Evolutionary conservation across 2,329 filamentous ascomycete genomes (phyloP), one percentile per base, ranked within the genome.

Genomic region (Diaporthe eres): DNA sequence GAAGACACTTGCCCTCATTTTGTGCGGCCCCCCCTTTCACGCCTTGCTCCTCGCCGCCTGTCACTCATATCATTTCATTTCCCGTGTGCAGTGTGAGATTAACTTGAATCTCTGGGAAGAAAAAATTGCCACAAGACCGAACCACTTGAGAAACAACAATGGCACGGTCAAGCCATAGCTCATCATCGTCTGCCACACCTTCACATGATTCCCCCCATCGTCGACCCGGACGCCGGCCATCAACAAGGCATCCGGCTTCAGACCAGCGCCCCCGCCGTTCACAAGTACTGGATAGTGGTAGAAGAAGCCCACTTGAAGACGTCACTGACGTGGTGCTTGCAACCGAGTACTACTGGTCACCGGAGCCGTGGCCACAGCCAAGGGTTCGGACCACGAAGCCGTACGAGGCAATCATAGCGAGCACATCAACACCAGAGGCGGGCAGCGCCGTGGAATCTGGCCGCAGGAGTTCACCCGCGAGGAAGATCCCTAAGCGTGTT

Each of bases 261-360:
- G 6, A 60, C 13, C 47, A 51, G 12, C 51, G 25, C 25, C 65
- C 49, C 9, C 60, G 47, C 31, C n/a, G 49, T 5, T 39, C 60
- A 65, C 15, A 4, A 8, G 9, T 53, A 47, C 31, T 31, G n/a
- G 60, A 28, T 6, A 31, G 22, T 39, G 72, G 42, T 49, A 51
- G 55, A 19, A 53, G 47, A 13, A 63, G 34, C 15, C 44, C 67
- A 28, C 61, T 34, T 57, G 68, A 70, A 42, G 73, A 75, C 17
- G 61, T 70, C 44, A 75, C 68, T 71, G 75, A 72, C 65, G 42
- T 70, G 25, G 67, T 72, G 44, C 44, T 63, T 49, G 49, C 75
- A 28, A 49, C 53, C 28, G 67, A 72, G 42, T 70, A 75, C 47
- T 51, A 58, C 17, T 75, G 28, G 44, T 65, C 49, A 51, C 25